Base-by-base conservation (phyloP, 129 eudicot genomes). In the Tagetes erecta region DNA sequence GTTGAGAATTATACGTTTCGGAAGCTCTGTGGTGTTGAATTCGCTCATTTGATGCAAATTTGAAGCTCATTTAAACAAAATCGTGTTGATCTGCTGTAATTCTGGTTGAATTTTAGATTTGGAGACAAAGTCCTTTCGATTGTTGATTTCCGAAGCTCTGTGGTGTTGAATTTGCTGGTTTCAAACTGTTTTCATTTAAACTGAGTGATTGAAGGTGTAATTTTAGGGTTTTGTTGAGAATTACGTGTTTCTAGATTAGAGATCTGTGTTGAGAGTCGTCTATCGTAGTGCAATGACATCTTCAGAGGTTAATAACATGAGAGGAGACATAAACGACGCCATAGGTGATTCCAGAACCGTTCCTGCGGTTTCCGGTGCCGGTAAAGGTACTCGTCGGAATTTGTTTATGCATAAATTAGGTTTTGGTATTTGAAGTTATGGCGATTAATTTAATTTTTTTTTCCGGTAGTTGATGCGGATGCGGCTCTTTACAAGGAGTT, bases 401-500 rank as follows among this genome's bases (percentile, higher is more conserved):
- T 47, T 62, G 35, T 35, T 12, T 36, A 36, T 37, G 41, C 11
- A 45, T 35, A 27, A 36, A 27, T 3, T 44, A 47, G 41, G 46
- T 64, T 79, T 33, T 35, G n/a, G n/a, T 20, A 6, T 62, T 34
- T 62, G 56, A 33, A 65, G 8, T 55, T 11, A 20, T 20, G 27
- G 27, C 12, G 44, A 8, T 4, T 50, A 14, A 68, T 80, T 38
- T 11, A 39, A 41, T 35, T 39, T 62, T 34, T 60, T 74, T 70
- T 74, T 70, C 2, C 60, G 27, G 46, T 59, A 85, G 93, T 56
- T 78, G 91, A 90, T 77, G 86, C 83, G 64, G 91, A 83, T 57
- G 64, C 67, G 4, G 93, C 93, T 71, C 84, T 92, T 67, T 89
- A 87, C 68, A 87, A 84, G 80, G 97, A 92, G 85, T 78, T 92